Evolutionary conservation across 768 basidiomycete genomes (phyloP), one percentile per base, ranked within the genome.

Genomic region (Cystofilobasidium capitatum): DNA sequence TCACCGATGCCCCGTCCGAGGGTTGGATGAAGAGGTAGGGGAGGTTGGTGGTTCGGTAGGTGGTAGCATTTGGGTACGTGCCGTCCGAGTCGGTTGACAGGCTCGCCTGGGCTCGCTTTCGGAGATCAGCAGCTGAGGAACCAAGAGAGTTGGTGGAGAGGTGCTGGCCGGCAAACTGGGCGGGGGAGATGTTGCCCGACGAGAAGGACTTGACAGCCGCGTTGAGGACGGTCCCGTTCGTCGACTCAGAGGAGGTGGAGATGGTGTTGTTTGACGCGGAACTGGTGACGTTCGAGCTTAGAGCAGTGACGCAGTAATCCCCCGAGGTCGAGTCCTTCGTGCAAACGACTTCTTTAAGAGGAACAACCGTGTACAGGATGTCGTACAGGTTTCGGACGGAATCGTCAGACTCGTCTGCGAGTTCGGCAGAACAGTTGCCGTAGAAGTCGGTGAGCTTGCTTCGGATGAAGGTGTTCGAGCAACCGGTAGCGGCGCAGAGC

Each of bases 11-110:
- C 33, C 81, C 42, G 74, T 83, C 78, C 69, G 72, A 70, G 54
- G 87, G 80, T 35, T 81, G 75, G 74, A 88, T 82, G 85, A 88
- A 85, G 71, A 97, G 80, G 87, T 89, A 96, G 40, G 84, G 80
- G 64, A 96, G 77, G 72, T 77, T 76, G 64, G 76, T 74, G 9
- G 67, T 55, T 42, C 75, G 71, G 80, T 87, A 89, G 74, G 82
- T 82, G 55, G 78, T 71, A 54, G 78, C 70, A 75, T 79, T 79
- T 65, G 80, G 79, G 58, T 73, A 73, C 66, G 76, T 73, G 66
- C 51, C 16, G 54, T n/a, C 35, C 42, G 61, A 58, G 37, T 39
- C 60, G 55, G 55, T 55, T 16, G 33, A 58, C 16, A 35, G 36
- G 58, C 29, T 73, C 3, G 70, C 69, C 35, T 65, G 44, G 55